Evolutionary conservation across 2,329 filamentous ascomycete species (phyloP).

Genomic region (Aspergillus pseudoviridinutans): DNA sequence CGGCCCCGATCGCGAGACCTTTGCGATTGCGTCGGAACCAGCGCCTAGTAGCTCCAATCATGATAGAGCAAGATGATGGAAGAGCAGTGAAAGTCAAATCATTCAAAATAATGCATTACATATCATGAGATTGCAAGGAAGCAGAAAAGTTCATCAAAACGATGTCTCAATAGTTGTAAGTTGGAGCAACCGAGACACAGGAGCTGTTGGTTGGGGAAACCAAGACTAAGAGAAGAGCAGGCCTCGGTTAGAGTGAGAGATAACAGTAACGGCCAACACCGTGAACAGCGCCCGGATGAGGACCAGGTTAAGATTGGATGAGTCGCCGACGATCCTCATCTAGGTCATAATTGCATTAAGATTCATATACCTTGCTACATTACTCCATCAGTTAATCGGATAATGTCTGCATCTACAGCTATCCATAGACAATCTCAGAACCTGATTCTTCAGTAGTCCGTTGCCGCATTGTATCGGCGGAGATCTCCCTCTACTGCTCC

Average conservation of each 20-base stretch:
- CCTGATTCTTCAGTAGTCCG: background rate
- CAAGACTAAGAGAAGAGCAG: slow-evolving; percentile 10
- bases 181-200: slow-evolving; percentile 1
- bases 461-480: background rate
- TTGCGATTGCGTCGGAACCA: slow-evolving; percentile 93
- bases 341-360: background rate
- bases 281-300: background rate
- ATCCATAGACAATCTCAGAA: background rate
- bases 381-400: background rate
- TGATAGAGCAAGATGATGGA: slow-evolving; percentile 29
- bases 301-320: background rate
- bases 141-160: background rate
- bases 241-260: slow-evolving; percentile 27
- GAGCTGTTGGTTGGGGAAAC: slow-evolving; percentile 12
- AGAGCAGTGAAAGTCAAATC: slow-evolving; percentile 1
- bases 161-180: slow-evolving; percentile 2
- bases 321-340: background rate
- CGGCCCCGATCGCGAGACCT: slow-evolving; percentile 80
- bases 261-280: background rate
- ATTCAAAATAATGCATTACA: slow-evolving; percentile 13
- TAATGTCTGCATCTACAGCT: no score
- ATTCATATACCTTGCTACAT: background rate
- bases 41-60: slow-evolving; percentile 72
- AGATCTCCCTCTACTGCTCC: background rate
- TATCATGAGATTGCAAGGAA: background rate